Evolutionary conservation across 2,329 filamentous ascomycete species (phyloP).

Genomic region (Cadophora gregata): DNA sequence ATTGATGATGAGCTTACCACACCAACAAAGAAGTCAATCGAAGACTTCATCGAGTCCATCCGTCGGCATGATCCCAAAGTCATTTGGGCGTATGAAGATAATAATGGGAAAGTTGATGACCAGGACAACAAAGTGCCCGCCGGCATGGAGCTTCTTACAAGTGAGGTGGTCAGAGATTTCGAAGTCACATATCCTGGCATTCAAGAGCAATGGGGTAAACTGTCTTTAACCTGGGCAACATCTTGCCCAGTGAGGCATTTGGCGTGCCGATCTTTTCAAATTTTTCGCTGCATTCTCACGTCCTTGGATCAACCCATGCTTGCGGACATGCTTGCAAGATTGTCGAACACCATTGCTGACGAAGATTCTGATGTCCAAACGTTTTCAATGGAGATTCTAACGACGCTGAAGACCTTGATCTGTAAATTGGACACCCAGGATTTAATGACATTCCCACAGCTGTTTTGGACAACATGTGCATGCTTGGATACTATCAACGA

Average conservation of each 20-base stretch:
- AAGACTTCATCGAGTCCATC: conserved; percentile 86
- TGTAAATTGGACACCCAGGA: conserved; percentile 80
- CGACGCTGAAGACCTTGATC: conserved; percentile 91
- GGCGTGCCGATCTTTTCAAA: conserved; percentile 95
- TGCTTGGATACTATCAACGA: conserved; percentile 98
- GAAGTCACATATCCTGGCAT: conserved; percentile 83
- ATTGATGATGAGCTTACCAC: conserved; percentile 72
- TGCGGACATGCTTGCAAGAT: conserved; percentile 91
- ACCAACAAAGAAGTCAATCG: conserved; percentile 74
- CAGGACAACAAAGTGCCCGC: conserved; percentile 81
- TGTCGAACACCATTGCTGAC: conserved; percentile 97
- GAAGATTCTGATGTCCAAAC: conserved; percentile 94
- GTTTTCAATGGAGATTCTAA: conserved; percentile 97
- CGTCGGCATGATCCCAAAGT: conserved; percentile 83
- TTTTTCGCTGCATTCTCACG: conserved; percentile 92
- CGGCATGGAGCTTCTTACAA: conserved; percentile 85
- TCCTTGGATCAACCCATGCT: conserved; percentile 93
- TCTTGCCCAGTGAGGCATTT: conserved; percentile 95
- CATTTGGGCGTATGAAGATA: conserved; percentile 94
- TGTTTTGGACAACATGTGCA: conserved; percentile 98
- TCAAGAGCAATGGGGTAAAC: conserved; percentile 87
- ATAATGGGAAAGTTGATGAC: conserved; percentile 77
- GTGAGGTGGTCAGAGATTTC: conserved; percentile 84
- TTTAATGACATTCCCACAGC: conserved; percentile 86
- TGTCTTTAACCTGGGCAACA: conserved; percentile 93